Percentiles rank a stretch among this genome's conserved stretches.
Evolutionary conservation across 2,329 filamentous ascomycete species (phyloP).

Genomic region (Rhynchosporium graminicola): DNA sequence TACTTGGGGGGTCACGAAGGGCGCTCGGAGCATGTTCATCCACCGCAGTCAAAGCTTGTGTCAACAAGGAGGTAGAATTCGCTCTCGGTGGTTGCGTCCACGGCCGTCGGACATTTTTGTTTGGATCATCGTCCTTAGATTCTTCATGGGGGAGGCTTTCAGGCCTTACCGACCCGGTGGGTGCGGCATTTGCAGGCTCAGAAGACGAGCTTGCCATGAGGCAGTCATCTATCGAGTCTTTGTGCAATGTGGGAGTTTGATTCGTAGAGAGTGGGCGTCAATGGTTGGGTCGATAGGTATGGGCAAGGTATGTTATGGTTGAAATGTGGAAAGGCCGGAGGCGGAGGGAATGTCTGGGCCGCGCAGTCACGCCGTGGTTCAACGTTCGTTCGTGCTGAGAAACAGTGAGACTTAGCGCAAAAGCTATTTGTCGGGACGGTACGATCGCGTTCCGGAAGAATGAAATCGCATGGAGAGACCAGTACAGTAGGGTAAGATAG

Average conservation of each 20-base stretch:
- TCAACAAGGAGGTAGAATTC: constrained; percentile 37
- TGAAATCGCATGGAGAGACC: neutral
- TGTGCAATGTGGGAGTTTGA: constrained; percentile 37
- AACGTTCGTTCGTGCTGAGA: neutral
- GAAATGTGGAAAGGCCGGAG: too few species aligned
- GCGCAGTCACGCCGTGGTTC: neutral
- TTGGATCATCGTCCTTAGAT: constrained; percentile 31
- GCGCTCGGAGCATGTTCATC: constrained; percentile 20
- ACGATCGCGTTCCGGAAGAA: constrained; percentile 12
- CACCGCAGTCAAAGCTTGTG: constrained; percentile 36
- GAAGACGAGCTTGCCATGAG: constrained; percentile 41
- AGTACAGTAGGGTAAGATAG: too few species aligned
- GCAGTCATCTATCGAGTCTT: constrained; percentile 41
- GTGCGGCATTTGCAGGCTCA: constrained; percentile 41
- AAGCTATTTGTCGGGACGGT: neutral
- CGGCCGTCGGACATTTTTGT: constrained; percentile 26
- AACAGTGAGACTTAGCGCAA: constrained; percentile 7
- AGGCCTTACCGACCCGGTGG: constrained; percentile 37
- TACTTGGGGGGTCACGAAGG: constrained; percentile 5
- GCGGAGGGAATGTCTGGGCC: neutral
- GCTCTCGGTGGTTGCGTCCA: constrained; percentile 26
- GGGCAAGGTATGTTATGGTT: neutral
- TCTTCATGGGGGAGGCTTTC: constrained; percentile 29
- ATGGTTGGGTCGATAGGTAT: constrained; percentile 19
- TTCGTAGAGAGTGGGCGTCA: constrained; percentile 36